Evolutionary conservation across 441 rosid species (phyloP).

Genomic region (Metrosideros polymorpha): DNA sequence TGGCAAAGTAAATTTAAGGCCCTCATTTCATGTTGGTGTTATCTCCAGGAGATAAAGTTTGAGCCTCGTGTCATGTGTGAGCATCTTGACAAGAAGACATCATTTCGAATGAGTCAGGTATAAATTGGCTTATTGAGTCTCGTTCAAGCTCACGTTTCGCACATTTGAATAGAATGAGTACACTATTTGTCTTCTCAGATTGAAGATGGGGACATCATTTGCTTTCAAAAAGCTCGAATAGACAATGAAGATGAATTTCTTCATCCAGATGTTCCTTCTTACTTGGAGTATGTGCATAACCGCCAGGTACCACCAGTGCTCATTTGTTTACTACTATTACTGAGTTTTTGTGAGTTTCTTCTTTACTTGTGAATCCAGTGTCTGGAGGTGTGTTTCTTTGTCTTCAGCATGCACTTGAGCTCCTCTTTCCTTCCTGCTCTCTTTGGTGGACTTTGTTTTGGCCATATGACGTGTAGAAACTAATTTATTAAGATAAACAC

Average conservation of each 20-base stretch:
- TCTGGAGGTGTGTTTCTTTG: not conserved
- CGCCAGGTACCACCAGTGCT: slow-evolving; percentile 53
- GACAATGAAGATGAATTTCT: slow-evolving; percentile 46
- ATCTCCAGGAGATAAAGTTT: slow-evolving; percentile 83
- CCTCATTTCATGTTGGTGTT: slow-evolving; percentile 4
- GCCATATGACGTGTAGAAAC: not conserved
- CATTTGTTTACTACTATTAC: not conserved
- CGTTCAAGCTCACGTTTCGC: not conserved
- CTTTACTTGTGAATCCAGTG: not conserved
- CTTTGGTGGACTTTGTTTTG: not conserved
- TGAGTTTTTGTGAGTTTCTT: not conserved
- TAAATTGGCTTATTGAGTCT: not conserved
- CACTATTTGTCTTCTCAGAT: slow-evolving; percentile 32
- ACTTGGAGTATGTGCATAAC: slow-evolving; percentile 88
- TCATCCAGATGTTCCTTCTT: slow-evolving; percentile 84
- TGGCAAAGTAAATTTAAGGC: not conserved
- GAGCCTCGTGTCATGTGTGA: slow-evolving; percentile 95
- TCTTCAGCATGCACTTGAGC: not conserved
- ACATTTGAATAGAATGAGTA: not conserved
- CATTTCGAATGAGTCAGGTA: slow-evolving; percentile 86
- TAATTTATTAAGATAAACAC: not conserved
- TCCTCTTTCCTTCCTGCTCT: not conserved
- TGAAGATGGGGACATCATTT: slow-evolving; percentile 97
- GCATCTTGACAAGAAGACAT: slow-evolving; percentile 64
- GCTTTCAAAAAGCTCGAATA: slow-evolving; percentile 71